A percentile compares a stretch with the other conserved stretches of the same genome.
phyloP scores from a whole-genome alignment of 805 yeast species.

The Myxozyma nipponensis region DNA sequence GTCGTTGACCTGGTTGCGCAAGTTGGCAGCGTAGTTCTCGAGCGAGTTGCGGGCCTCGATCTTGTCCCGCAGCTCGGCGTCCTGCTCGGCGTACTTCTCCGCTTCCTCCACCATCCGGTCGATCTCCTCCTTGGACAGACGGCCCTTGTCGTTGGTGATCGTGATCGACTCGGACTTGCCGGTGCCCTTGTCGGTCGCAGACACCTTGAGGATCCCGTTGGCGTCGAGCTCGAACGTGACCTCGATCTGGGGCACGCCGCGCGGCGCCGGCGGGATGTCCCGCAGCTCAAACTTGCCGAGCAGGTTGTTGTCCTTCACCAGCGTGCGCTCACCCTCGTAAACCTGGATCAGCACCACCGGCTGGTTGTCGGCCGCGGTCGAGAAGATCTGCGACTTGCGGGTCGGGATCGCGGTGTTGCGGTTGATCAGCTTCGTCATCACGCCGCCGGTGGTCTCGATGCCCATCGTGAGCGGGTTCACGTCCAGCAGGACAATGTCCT shows the following conservation, averaged over 20 bases:
- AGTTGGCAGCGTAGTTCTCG: constrained; percentile 82
- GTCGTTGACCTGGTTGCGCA: constrained; percentile 64
- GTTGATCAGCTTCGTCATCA: constrained; percentile 96
- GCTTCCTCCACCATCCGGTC: constrained; percentile 98
- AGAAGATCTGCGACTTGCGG: constrained; percentile 94
- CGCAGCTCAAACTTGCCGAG: constrained; percentile 95
- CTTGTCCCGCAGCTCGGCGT: constrained; percentile 74
- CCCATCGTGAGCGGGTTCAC: constrained; percentile 97
- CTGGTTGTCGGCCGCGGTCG: constrained; percentile 96
- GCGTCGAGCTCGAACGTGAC: constrained; percentile 97
- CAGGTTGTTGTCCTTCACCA: constrained; percentile 91
- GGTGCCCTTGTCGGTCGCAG: constrained; percentile 96
- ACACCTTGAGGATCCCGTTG: constrained; percentile 93
- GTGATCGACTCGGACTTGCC: constrained; percentile 96
- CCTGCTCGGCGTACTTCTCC: constrained; percentile 90
- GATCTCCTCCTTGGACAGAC: constrained; percentile 94
- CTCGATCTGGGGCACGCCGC: constrained; percentile 98
- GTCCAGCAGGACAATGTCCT: constrained; percentile 85
- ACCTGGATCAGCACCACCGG: constrained; percentile 98
- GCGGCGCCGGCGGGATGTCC: constrained; percentile 98
- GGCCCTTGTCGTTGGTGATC: constrained; percentile 97
- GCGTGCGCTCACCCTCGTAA: constrained; percentile 96
- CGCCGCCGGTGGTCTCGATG: constrained; percentile 99
- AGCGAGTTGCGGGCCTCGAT: constrained; percentile 83
- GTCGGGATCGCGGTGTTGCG: constrained; percentile 98